Percentiles rank a stretch among this genome's conserved stretches.
Conservation (phyloP, 805 yeast genomes). For the Ogataea dorogensis region DNA sequence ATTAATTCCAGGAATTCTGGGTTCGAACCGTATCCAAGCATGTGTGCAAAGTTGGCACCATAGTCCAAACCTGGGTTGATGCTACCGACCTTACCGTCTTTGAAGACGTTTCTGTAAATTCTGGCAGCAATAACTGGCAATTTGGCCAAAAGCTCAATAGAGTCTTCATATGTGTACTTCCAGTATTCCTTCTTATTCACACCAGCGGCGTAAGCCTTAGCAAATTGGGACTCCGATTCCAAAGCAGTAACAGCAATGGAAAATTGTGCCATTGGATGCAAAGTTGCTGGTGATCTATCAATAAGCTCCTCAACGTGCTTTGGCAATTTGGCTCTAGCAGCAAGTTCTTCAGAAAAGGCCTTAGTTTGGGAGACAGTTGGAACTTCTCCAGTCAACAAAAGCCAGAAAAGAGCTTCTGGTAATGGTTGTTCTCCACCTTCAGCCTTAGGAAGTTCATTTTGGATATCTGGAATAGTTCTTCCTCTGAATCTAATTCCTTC, state of each 20-base stretch:
- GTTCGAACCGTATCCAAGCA: slow-evolving; percentile 58
- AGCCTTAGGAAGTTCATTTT: slow-evolving; percentile 70
- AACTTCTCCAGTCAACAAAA: slow-evolving; percentile 76
- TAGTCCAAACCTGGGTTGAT: slow-evolving; percentile 59
- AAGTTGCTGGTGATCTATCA: slow-evolving; percentile 69
- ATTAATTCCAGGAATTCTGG: slow-evolving; percentile 73
- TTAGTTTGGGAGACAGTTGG: slow-evolving; percentile 71
- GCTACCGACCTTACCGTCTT: slow-evolving; percentile 66
- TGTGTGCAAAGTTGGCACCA: slow-evolving; percentile 59
- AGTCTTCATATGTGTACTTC: slow-evolving; percentile 80
- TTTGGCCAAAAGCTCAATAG: slow-evolving; percentile 77
- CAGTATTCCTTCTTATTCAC: slow-evolving; percentile 81
- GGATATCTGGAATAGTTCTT: slow-evolving; percentile 76
- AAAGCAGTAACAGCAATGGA: slow-evolving; percentile 79
- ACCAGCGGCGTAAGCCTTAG: slow-evolving; percentile 83
- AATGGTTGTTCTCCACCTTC: slow-evolving; percentile 62
- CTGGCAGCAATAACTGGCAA: slow-evolving; percentile 78
- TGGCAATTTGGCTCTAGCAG: slow-evolving; percentile 75
- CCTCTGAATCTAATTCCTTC: slow-evolving; percentile 90
- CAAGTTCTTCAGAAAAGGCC: slow-evolving; percentile 71
- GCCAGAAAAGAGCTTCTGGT: slow-evolving; percentile 85
- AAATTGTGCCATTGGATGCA: slow-evolving; percentile 91
- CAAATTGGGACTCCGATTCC: slow-evolving; percentile 78
- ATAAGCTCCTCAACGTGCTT: slow-evolving; percentile 71
- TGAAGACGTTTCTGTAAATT: slow-evolving; percentile 81